Evolutionary conservation across 768 basidiomycete genomes (phyloP), one percentile per base, ranked within the genome.

Genomic region (Tulasnella sp.): DNA sequence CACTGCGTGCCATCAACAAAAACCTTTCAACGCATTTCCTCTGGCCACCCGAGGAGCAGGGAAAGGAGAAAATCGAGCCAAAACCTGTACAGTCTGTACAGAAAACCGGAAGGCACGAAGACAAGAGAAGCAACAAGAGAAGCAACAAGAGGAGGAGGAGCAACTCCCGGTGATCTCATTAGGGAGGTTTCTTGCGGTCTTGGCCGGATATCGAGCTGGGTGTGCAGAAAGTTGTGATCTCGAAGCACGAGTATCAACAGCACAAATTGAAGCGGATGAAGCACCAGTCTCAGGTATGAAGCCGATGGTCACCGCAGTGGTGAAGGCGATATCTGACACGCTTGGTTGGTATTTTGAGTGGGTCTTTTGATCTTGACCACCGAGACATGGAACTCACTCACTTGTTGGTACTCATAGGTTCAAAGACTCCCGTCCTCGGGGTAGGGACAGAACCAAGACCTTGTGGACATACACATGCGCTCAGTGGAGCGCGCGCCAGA

Each of bases 401-500:
- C n/a, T 34, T 31, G 69, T 60, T 44, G 79, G 76, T n/a, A n/a
- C 22, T 22, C 78, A 83, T 44, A 77, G 81, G 37, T 75, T 76
- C 20, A 42, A 78, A 58, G 82, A 83, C 48, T 50, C 37, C 4
- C 76, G 46, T 14, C 5, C 79, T 20, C 34, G 73, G 22, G 83
- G 64, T 73, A n/a, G 54, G 6, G 54, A 54, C 22, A 0, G 1
- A 81, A 75, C 84, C 81, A 76, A 72, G 82, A 18, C 78, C 76
- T 20, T 83, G 82, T 80, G 80, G 46, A 34, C 72, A 64, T 69
- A 69, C 16, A 69, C 31, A 2, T 78, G 85, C 83, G 72, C 83
- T 82, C 73, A 84, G 83, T 37, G 46, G 81, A n/a, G 81, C 81
- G 80, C 83, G 81, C 74, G 81, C 40, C 34, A 74, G 44, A 41